Evolutionary conservation across 257 asterid species (phyloP), one percentile per base, ranked within the genome.

Genomic region (Asclepias syriaca): DNA sequence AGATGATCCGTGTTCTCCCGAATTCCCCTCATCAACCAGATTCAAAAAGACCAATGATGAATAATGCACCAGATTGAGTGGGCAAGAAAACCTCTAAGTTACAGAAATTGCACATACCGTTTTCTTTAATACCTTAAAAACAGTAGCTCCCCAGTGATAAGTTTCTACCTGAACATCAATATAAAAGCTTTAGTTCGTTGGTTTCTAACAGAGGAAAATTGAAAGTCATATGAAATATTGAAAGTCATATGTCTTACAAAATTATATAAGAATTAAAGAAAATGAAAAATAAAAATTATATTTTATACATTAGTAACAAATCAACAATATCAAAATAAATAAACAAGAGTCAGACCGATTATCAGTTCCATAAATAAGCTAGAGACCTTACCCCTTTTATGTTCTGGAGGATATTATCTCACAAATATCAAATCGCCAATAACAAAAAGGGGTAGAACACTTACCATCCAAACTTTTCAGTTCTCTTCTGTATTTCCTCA

Each of bases 1-100:
- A 74, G 77, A 69, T 72, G 76, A 78, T 76, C 69, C 66, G 46
- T 27, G 32, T 78, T 73, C 77, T 67, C 70, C 69, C 75, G 74
- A 76, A 75, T 65, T 34, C 89, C 54, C 81, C 81, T 84, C 89
- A 85, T 85, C 84, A 85, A 85, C 85, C 82, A 80, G 89, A 85
- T 82, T 78, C 85, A 74, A 72, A 82, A 68, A 71, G 82, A 53
- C 80, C 80, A 72, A 72, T 59, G 77, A 79, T 69, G 83, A 77
- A 80, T 68, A 75, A 77, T 54, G 81, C 75, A 72, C 72, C 73
- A 48, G 83, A 84, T 73, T 70, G 77, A 65, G 83, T 74, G 60
- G 67, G 81, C 66, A 72, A 74, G 68, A 71, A 77, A 79, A 81
- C 79, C 64, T 79, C 81, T 45, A 84, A 64, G 74, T 73, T 70